phyloP scores from a whole-genome alignment of 1,284 basidiomycete species.

The Afroboletus lepidellus region DNA sequence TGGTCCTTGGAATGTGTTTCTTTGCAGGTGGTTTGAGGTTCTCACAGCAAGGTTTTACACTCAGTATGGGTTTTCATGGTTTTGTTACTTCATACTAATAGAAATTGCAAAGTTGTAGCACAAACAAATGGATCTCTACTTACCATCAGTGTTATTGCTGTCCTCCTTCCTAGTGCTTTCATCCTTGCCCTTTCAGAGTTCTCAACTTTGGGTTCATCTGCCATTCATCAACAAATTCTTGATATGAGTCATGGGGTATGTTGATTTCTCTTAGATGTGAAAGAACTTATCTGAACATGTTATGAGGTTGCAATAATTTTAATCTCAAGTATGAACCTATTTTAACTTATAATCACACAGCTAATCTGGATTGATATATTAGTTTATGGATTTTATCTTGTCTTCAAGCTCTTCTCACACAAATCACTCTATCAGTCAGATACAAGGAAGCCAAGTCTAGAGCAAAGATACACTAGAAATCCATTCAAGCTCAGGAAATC shows the following conservation, averaged over 20 bases:
- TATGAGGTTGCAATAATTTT: conserved; percentile 69
- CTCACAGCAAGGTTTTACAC: conserved; percentile 73
- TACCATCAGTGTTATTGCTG: conserved; percentile 78
- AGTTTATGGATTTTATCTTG: conserved; percentile 73
- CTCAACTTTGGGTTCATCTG: no score
- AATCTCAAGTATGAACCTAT: conserved; percentile 59
- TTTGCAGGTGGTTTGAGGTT: conserved; percentile 77
- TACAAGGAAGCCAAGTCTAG: no score
- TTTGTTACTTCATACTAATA: background rate
- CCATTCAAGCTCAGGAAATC: no score
- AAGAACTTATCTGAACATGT: no score
- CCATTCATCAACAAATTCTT: conserved; percentile 49
- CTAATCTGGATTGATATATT: background rate
- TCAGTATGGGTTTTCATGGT: conserved; percentile 42
- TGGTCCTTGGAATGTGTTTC: conserved; percentile 77
- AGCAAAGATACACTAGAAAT: conserved; percentile 35
- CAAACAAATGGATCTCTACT: conserved; percentile 82
- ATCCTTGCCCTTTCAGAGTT: conserved; percentile 35
- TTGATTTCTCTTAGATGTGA: conserved; percentile 8
- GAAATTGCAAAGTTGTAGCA: conserved; percentile 52
- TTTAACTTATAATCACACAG: no score
- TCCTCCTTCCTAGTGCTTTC: conserved; percentile 76
- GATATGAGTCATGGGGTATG: conserved; percentile 76
- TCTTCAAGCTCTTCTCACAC: conserved; percentile 89
- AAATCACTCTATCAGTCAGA: conserved; percentile 70